Percentiles rank a stretch among this genome's conserved stretches.
Evolutionary conservation across 768 basidiomycete species (phyloP).

Genomic region (Collybiopsis confluens): DNA sequence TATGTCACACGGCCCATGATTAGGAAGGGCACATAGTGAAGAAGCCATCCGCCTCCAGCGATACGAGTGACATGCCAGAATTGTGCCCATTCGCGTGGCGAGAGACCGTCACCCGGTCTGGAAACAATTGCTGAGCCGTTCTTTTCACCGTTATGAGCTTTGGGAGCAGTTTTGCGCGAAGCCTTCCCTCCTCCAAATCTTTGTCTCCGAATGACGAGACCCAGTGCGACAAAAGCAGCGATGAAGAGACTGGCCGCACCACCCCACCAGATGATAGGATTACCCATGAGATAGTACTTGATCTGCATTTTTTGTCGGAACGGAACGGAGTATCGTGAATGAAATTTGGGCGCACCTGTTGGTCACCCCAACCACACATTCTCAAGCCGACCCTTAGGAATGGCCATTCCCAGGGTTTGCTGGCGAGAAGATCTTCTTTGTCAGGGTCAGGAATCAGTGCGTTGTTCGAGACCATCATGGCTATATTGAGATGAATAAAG

Average conservation of each 20-base stretch:
- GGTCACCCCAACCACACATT: constrained; percentile 96
- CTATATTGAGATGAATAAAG: constrained; percentile 98
- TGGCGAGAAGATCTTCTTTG: constrained; percentile 97
- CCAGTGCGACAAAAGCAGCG: constrained; percentile 45
- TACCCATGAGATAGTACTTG: constrained; percentile 93
- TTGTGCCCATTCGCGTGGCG: constrained; percentile 78
- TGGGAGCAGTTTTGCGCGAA: constrained; percentile 38
- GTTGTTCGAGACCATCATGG: constrained; percentile 99
- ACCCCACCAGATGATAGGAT: constrained; percentile 92
- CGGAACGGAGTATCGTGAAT: background rate
- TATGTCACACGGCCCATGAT: constrained; percentile 98
- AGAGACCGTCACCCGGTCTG: constrained; percentile 27
- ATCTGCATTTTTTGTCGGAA: constrained; percentile 44
- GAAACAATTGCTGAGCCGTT: constrained; percentile 4
- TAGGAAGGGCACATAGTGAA: constrained; percentile 92
- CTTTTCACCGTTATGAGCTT: background rate
- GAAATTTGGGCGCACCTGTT: background rate
- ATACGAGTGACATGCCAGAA: constrained; percentile 91
- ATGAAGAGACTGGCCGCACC: constrained; percentile 61
- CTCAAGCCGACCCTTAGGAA: constrained; percentile 83
- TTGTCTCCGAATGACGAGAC: constrained; percentile 81
- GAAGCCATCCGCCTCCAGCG: constrained; percentile 85
- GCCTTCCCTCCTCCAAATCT: constrained; percentile 73
- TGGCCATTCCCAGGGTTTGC: constrained; percentile 91
- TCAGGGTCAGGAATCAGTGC: constrained; percentile 96